These are phyloP conservation scores for Wickerhamomyces strasburgensis DNA, from an alignment of 805 yeast genomes.

Conservation along the genomic window DNA sequence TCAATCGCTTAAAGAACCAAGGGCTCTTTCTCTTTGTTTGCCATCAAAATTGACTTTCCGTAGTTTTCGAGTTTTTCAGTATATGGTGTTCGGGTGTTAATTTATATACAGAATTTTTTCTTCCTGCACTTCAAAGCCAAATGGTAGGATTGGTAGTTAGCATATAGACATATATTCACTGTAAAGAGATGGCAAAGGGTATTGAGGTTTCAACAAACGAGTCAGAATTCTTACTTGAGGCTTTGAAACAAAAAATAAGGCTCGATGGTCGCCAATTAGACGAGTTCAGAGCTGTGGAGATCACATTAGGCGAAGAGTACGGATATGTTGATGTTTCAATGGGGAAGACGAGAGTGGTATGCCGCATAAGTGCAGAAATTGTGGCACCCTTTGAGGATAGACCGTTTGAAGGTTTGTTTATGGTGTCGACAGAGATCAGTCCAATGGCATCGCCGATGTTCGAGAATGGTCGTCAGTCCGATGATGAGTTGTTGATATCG, in stretches of 20 bases:
- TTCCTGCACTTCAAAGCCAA: neutral
- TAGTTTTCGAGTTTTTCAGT: too few relatives aligned
- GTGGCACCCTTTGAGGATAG: conserved; percentile 81
- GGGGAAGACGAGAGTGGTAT: conserved; percentile 72
- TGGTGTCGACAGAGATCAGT: conserved; percentile 77
- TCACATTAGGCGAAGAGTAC: conserved; percentile 61
- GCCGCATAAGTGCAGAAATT: conserved; percentile 70
- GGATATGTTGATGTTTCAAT: conserved; percentile 77
- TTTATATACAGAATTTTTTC: too few relatives aligned
- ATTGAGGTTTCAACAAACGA: conserved; percentile 64
- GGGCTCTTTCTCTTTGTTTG: neutral
- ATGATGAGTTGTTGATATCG: conserved; percentile 74
- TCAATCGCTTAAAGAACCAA: too few relatives aligned
- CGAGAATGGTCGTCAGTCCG: conserved; percentile 65
- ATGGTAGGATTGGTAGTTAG: neutral
- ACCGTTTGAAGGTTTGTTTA: conserved; percentile 89
- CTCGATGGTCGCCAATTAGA: conserved; percentile 64
- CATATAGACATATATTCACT: neutral
- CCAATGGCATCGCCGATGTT: conserved; percentile 88
- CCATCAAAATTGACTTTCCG: neutral
- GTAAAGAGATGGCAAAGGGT: conserved; percentile 49
- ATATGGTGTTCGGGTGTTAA: conserved; percentile 10
- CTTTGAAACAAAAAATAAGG: conserved; percentile 58
- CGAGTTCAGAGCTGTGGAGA: conserved; percentile 60
- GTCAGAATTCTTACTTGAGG: conserved; percentile 52